Evolutionary conservation across 805 yeast species (phyloP).

Genomic region (Candida hispaniensis): DNA sequence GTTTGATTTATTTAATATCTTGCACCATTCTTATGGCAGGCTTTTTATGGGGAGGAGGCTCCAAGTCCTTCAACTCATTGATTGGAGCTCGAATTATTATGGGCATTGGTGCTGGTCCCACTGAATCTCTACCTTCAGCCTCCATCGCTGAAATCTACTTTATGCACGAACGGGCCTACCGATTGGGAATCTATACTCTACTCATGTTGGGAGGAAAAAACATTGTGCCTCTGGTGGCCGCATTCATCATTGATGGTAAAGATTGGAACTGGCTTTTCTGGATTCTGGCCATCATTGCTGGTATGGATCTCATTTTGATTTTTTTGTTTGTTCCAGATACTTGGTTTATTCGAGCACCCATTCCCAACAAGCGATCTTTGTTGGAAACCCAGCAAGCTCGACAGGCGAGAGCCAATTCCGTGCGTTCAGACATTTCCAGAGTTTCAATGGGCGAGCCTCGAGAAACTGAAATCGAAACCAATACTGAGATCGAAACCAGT

Average conservation of each 20-base stretch:
- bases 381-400: constrained; percentile 41
- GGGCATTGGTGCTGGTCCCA: constrained; percentile 53
- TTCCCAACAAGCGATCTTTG: constrained; percentile 37
- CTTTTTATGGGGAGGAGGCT: constrained; percentile 43
- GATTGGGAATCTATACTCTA: constrained; percentile 48
- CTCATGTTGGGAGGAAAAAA: constrained; percentile 53
- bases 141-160: constrained; percentile 53
- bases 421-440: constrained; percentile 14
- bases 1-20: constrained; percentile 43
- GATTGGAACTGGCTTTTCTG: constrained; percentile 54
- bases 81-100: constrained; percentile 48
- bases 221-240: constrained; percentile 45
- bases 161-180: constrained; percentile 50
- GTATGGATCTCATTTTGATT: constrained; percentile 35
- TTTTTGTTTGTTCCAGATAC: constrained; percentile 54
- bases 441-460: no score
- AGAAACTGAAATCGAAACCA: no score
- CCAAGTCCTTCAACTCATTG: constrained; percentile 39
- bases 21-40: constrained; percentile 41
- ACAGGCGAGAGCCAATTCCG: constrained; percentile 28
- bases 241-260: constrained; percentile 39
- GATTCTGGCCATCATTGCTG: constrained; percentile 45
- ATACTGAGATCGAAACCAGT: no score
- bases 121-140: constrained; percentile 50
- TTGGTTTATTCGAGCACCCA: constrained; percentile 49